Base-by-base conservation (phyloP, 2,329 filamentous ascomycete genomes). In the Hymenoscyphus salicellus region DNA sequence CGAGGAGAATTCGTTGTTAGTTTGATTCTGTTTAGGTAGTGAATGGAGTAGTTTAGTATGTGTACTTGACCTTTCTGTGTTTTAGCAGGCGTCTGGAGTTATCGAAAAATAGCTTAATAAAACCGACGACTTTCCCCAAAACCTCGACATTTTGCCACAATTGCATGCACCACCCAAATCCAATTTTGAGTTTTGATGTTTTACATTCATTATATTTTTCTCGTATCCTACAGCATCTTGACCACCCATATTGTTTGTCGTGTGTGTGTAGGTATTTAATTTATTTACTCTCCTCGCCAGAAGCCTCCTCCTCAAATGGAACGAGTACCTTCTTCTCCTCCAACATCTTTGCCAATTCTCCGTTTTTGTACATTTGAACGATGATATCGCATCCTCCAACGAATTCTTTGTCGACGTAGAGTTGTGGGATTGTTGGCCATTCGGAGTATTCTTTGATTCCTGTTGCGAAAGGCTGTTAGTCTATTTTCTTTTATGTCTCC, bases 371-470 rank as follows among this genome's bases (percentile, higher is more conserved):
- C 95, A 99, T 98, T 2, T 89, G 90, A 77, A 98, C 89, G 72
- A 99, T 79, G 69, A 99, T 99, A 78, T 99, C 95, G 77, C 93
- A 97, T n/a, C 95, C 95, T 63, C 95, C 95, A 57, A 99, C 83
- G 76, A 99, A 99, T 77, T 99, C 94, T 80, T 94, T 94, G 68
- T 96, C 87, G 60, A 99, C 84, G 79, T 98, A 99, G 20, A 99
- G 84, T 79, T 99, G 95, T 6, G 95, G 95, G 76, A 99, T 98
- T 23, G 95, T 99, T 16, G 95, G 95, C 95, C 95, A 99, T 77
- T 98, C 95, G 1, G 93, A 97, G 83, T 95, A 99, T 80, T 99
- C 94, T 81, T 99, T 99, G 81, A 99, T 97, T 61, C 95, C 94
- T 93, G 43, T 62, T 30, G 11, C 17, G 11, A 23, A 11, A 16